Evolutionary conservation across 1,284 basidiomycete genomes (phyloP).

Genomic region (Ganoderma boninense): DNA sequence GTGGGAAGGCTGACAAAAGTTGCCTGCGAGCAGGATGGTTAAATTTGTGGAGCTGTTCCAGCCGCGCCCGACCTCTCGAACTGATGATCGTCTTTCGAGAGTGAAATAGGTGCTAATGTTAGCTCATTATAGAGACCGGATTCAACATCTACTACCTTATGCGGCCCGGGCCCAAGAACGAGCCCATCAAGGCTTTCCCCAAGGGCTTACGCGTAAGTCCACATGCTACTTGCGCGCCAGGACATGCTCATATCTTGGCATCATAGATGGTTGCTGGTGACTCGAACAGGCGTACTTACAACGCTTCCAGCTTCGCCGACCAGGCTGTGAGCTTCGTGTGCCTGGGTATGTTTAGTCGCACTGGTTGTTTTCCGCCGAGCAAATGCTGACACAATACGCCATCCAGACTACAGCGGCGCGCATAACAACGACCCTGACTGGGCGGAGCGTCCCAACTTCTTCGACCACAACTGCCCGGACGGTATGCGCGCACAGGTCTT

Average conservation of each 20-base stretch:
- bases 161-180: slow-evolving; percentile 29
- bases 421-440: slow-evolving; percentile 36
- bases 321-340: slow-evolving; percentile 53
- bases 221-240: not conserved
- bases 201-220: slow-evolving; percentile 36
- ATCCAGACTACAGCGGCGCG: slow-evolving; percentile 42
- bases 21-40: not conserved
- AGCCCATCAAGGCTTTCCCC: slow-evolving; percentile 39
- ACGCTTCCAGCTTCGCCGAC: slow-evolving; percentile 46
- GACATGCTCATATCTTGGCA: not conserved
- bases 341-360: slow-evolving; percentile 36
- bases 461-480: slow-evolving; percentile 45
- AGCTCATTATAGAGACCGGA: slow-evolving; percentile 18
- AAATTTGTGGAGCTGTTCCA: not conserved
- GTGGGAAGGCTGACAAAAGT: not conserved
- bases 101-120: not conserved
- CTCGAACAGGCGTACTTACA: slow-evolving; percentile 44
- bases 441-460: slow-evolving; percentile 41
- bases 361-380: not conserved
- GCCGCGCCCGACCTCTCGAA: not conserved
- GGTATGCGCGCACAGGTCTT: slow-evolving; percentile 54
- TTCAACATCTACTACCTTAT: slow-evolving; percentile 44
- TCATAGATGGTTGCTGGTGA: slow-evolving; percentile 51
- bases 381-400: not conserved
- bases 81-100: not conserved